phyloP scores from a whole-genome alignment of 441 rosid species.

The Brassica balearica region DNA sequence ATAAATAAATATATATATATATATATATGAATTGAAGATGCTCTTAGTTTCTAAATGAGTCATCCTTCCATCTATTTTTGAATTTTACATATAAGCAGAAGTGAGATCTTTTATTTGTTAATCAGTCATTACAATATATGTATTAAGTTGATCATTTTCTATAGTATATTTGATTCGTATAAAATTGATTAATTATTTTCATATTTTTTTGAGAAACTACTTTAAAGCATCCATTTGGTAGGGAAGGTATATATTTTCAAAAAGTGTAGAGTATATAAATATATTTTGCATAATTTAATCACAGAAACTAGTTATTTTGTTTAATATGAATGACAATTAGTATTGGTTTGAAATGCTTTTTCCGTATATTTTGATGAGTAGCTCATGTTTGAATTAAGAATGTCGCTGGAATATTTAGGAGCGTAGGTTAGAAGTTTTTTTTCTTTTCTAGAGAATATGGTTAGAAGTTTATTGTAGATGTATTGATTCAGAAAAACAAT shows the following conservation, averaged over 20 bases:
- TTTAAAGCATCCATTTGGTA: constrained; percentile 7
- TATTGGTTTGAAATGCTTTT: neutral
- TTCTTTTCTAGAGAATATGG: neutral
- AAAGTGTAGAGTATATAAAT: neutral
- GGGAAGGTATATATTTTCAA: no score
- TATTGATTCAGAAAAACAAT: neutral
- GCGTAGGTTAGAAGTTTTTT: neutral
- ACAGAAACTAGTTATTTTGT: neutral
- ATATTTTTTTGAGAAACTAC: neutral
- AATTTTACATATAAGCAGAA: neutral
- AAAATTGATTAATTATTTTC: neutral
- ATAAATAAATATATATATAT: neutral
- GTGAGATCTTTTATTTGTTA: neutral
- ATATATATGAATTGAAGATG: neutral
- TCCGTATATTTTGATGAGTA: neutral
- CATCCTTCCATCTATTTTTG: neutral
- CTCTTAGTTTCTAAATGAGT: neutral
- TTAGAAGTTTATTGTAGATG: neutral
- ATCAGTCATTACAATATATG: neutral
- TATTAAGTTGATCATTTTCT: neutral
- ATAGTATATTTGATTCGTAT: neutral
- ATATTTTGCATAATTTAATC: neutral
- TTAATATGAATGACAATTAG: neutral
- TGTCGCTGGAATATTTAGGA: neutral
- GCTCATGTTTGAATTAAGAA: neutral